phyloP scores from a whole-genome alignment of 2,329 filamentous ascomycete genomes.

The Colletotrichum sublineola region DNA sequence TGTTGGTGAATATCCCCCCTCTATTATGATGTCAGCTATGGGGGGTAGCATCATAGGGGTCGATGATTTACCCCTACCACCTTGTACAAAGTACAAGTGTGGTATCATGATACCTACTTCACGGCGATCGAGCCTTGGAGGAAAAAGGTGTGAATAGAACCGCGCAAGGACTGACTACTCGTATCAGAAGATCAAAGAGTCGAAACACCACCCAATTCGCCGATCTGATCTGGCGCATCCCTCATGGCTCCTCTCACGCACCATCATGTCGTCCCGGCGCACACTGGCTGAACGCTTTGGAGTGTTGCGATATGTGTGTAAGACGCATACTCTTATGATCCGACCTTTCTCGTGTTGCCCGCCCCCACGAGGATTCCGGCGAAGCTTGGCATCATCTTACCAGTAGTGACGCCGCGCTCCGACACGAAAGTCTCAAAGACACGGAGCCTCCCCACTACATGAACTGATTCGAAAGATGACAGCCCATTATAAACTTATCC shows the following conservation, averaged over 20 bases:
- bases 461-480: not conserved
- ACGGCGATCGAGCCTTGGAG: not conserved
- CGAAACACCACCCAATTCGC: slow-evolving; percentile 18
- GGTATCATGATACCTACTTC: not conserved
- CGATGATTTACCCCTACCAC: no score
- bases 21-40: no score
- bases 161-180: not conserved
- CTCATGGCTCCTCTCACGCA: not conserved
- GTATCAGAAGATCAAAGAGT: not conserved
- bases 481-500: not conserved
- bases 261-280: slow-evolving; percentile 21
- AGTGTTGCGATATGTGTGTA: not conserved
- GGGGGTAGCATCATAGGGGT: no score
- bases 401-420: not conserved
- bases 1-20: no score
- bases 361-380: not conserved
- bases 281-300: slow-evolving; percentile 4
- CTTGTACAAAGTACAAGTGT: not conserved
- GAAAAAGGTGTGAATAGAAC: not conserved
- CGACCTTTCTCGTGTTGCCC: slow-evolving; percentile 6
- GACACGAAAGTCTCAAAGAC: slow-evolving; percentile 10
- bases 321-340: slow-evolving; percentile 19
- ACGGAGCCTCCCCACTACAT: no score
- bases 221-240: slow-evolving; percentile 22
- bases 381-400: slow-evolving; percentile 15